Evolutionary conservation across 306 rosid species (phyloP).

Genomic region (Arachis stenosperma): DNA sequence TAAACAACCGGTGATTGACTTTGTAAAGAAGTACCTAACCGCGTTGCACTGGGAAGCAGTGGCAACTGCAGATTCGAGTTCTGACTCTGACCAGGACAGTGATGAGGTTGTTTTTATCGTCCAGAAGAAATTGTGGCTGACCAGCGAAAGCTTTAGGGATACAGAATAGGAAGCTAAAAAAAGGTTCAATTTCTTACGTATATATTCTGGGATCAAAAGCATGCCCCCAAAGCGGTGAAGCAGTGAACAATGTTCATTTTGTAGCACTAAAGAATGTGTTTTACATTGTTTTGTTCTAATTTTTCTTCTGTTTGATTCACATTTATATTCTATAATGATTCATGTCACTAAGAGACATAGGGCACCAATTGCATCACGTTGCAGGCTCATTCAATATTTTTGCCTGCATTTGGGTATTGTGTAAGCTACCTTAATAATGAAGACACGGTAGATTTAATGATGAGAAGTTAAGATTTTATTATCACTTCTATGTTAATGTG

Average conservation of each 20-base stretch:
- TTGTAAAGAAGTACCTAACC: constrained; percentile 63
- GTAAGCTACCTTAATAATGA: constrained; percentile 51
- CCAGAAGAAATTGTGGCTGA: constrained; percentile 92
- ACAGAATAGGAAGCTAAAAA: constrained; percentile 57
- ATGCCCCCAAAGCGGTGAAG: constrained; percentile 48
- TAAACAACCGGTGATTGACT: constrained; percentile 71
- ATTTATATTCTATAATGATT: constrained; percentile 40
- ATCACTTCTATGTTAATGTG: constrained; percentile 32
- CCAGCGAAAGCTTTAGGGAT: constrained; percentile 67
- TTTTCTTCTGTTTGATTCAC: constrained; percentile 12
- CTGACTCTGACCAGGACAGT: constrained; percentile 62
- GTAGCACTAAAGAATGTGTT: constrained; percentile 48
- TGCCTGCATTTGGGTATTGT: constrained; percentile 44
- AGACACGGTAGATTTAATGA: constrained; percentile 34
- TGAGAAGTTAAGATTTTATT: constrained; percentile 21
- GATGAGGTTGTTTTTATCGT: constrained; percentile 64
- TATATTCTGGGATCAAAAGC: constrained; percentile 54
- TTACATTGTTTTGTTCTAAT: constrained; percentile 32
- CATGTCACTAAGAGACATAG: constrained; percentile 46
- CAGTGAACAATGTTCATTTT: constrained; percentile 46
- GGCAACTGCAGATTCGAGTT: constrained; percentile 55
- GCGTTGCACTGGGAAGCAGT: constrained; percentile 95
- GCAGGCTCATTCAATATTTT: constrained; percentile 48
- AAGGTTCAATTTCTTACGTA: constrained; percentile 33
- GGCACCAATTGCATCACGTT: constrained; percentile 34